A percentile compares a stretch with the other conserved stretches of the same genome.
phyloP scores from a whole-genome alignment of 2,329 filamentous ascomycete genomes.

The Chrysoporthe deuterocubensis region DNA sequence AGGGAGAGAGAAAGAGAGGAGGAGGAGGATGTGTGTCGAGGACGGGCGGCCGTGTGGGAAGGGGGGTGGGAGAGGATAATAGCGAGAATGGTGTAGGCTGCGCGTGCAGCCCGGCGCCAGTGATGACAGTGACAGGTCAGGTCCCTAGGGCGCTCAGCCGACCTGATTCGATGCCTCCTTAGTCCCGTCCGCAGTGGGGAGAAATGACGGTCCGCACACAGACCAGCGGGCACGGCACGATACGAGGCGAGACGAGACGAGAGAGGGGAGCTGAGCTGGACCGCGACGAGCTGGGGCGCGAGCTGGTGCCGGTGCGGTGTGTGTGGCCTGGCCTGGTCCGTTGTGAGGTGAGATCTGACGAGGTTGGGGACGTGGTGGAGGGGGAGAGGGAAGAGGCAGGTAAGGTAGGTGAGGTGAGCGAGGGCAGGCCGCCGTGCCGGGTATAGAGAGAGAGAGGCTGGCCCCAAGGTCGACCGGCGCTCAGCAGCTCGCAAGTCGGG shows the following conservation, averaged over 20 bases:
- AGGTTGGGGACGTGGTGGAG: background rate
- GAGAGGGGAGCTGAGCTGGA: background rate
- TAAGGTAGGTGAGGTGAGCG: background rate
- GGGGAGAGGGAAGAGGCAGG: background rate
- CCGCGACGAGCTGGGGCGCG: background rate
- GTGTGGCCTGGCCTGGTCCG: background rate
- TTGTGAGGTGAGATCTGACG: background rate
- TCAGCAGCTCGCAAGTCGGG: background rate
- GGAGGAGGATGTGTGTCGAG: background rate
- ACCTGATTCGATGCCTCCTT: background rate
- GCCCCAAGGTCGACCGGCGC: background rate
- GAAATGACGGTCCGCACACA: background rate
- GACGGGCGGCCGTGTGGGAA: too few species aligned
- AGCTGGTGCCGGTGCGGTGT: too few species aligned
- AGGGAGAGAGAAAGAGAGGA: too few species aligned
- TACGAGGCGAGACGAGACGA: slow-evolving; percentile 4
- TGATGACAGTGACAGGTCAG: slow-evolving; percentile 1
- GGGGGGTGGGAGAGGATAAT: background rate
- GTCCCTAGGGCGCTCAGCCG: background rate
- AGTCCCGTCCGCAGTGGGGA: background rate
- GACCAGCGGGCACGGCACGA: background rate
- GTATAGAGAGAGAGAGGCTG: too few species aligned
- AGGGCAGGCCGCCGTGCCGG: too few species aligned
- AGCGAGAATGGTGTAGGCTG: slow-evolving; percentile 3
- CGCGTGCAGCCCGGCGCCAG: background rate